These are phyloP conservation scores for Mycena crocata DNA, from an alignment of 768 basidiomycete genomes.

Conservation along the genomic window DNA sequence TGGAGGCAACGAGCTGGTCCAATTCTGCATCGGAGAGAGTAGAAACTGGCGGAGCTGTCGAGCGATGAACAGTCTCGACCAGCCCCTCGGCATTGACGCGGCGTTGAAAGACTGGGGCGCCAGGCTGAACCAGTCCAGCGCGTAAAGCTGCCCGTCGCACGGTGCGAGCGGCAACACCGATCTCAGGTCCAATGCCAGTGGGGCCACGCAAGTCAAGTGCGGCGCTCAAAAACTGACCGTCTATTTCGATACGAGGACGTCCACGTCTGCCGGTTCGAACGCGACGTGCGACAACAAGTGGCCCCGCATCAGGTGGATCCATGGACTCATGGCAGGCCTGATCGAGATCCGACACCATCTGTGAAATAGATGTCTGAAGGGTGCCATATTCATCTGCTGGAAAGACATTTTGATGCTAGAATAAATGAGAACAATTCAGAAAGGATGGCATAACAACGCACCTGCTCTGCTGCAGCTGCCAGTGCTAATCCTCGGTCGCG, in stretches of 20 bases:
- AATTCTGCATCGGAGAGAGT: too few species aligned
- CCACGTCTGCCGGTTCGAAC: constrained; percentile 9
- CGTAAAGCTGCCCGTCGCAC: too few species aligned
- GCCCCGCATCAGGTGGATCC: background rate
- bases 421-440: too few species aligned
- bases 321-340: constrained; percentile 1
- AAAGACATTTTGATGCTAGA: background rate
- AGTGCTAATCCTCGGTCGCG: constrained; percentile 3
- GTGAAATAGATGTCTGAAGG: background rate
- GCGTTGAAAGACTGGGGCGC: too few species aligned
- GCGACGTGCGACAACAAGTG: background rate
- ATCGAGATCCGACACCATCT: background rate
- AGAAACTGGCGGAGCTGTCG: too few species aligned
- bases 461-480: constrained; percentile 8
- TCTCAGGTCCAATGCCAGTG: constrained; percentile 1
- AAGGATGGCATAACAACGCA: too few species aligned
- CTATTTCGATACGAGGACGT: background rate
- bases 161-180: background rate
- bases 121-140: too few species aligned
- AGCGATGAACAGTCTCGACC: too few species aligned
- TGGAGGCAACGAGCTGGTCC: too few species aligned
- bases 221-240: background rate
- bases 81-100: too few species aligned
- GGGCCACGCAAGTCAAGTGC: constrained; percentile 1
- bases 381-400: background rate